Percentiles rank a stretch among this genome's conserved stretches.
Conservation (phyloP, 257 asterid genomes). For the Paraleonurus japonicus region DNA sequence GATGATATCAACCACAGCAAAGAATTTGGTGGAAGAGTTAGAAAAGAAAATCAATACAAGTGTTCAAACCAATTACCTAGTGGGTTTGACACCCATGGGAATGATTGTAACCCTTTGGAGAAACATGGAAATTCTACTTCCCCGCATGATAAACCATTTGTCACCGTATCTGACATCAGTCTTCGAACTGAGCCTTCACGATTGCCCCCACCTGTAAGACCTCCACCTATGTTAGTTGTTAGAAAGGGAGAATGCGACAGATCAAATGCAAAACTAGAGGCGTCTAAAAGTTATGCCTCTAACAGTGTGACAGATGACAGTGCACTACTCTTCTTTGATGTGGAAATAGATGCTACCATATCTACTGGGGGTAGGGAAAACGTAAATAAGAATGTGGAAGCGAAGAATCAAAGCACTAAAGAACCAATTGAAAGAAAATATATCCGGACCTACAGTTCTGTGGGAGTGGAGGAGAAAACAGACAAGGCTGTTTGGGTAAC, state of each 20-base stretch:
- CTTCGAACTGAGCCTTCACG: constrained; percentile 79
- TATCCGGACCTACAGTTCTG: constrained; percentile 24
- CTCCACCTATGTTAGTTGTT: constrained; percentile 65
- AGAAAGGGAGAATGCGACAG: constrained; percentile 34
- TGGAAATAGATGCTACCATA: constrained; percentile 51
- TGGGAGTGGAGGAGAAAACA: constrained; percentile 36
- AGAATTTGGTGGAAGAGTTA: constrained; percentile 31
- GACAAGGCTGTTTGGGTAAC: constrained; percentile 25
- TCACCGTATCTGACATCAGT: constrained; percentile 69
- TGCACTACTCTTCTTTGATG: constrained; percentile 47
- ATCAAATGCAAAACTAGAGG: constrained; percentile 36
- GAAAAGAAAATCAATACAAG: constrained; percentile 32
- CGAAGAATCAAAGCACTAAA: constrained; percentile 35
- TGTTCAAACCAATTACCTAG: constrained; percentile 30
- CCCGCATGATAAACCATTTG: constrained; percentile 46
- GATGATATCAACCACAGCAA: constrained; percentile 34
- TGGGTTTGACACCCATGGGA: constrained; percentile 28
- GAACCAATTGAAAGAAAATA: constrained; percentile 39
- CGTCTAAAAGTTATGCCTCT: constrained; percentile 41
- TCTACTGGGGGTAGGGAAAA: constrained; percentile 34
- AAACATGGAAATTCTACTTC: constrained; percentile 31
- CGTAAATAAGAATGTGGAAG: constrained; percentile 42
- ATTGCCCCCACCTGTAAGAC: constrained; percentile 93
- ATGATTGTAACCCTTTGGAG: constrained; percentile 30
- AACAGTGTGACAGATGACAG: constrained; percentile 42